phyloP scores from a whole-genome alignment of 208 protist genomes.

The Crithidia sp. region DNA sequence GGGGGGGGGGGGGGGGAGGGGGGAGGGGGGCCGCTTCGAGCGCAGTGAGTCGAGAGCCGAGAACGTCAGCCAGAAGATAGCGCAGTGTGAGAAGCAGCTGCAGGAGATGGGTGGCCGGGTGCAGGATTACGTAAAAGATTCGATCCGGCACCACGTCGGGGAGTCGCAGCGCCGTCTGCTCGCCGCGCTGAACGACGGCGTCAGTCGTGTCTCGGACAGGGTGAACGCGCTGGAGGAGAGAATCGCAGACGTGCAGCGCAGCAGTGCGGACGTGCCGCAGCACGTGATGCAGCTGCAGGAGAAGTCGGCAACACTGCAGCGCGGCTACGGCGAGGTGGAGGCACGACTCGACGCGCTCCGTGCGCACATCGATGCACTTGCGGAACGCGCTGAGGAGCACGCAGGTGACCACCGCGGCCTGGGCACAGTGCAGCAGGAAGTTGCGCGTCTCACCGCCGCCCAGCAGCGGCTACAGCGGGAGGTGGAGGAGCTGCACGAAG shows the following conservation, averaged over 20 bases:
- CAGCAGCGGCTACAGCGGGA: conserved; percentile 30
- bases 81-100: conserved; percentile 27
- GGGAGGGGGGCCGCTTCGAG: no score
- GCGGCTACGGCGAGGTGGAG: conserved; percentile 18
- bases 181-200: conserved; percentile 19
- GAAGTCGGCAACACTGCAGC: conserved; percentile 3
- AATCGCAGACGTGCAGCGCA: conserved; percentile 11
- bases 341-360: conserved; percentile 14
- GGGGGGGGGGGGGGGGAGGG: no score
- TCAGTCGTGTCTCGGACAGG: conserved; percentile 15
- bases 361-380: conserved; percentile 16
- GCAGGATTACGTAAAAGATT: conserved; percentile 36
- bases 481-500: conserved; percentile 24
- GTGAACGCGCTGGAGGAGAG: conserved; percentile 14
- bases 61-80: conserved; percentile 10
- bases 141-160: conserved; percentile 21
- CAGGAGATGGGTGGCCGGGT: conserved; percentile 30
- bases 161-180: conserved; percentile 32
- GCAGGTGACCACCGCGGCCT: conserved; percentile 17
- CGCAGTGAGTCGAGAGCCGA: conserved; percentile 25
- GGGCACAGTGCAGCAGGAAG: conserved; percentile 25
- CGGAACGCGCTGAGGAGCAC: conserved; percentile 15
- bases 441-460: conserved; percentile 12
- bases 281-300: conserved; percentile 20
- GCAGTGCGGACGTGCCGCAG: conserved; percentile 2